These are phyloP conservation scores for Brasilioporus rufonigricans DNA, from an alignment of 768 basidiomycete species.

Conservation along the genomic window DNA sequence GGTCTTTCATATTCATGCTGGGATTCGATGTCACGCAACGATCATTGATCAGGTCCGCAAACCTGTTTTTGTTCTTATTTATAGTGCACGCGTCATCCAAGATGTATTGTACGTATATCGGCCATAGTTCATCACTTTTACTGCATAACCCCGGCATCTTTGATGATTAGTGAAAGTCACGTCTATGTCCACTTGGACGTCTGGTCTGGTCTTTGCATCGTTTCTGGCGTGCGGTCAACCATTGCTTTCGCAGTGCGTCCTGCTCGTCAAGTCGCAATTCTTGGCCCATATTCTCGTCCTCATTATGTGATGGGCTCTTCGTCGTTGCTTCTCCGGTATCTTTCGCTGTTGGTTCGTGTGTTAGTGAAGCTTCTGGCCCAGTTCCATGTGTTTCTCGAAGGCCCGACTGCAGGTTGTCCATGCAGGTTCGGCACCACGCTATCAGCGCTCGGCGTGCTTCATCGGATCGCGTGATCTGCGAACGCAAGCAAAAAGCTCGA, in stretches of 20 bases:
- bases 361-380: background rate
- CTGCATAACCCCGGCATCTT: no score
- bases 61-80: background rate
- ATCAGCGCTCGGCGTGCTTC: conserved; percentile 2
- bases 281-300: background rate
- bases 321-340: background rate
- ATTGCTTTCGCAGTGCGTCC: conserved; percentile 6
- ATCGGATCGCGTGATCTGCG: conserved; percentile 6
- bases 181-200: background rate
- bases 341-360: background rate
- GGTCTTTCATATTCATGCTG: no score
- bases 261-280: conserved; percentile 1
- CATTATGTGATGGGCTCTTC: background rate
- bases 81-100: background rate
- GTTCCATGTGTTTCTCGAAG: background rate
- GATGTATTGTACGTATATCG: background rate
- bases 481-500: conserved; percentile 2
- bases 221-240: conserved; percentile 6
- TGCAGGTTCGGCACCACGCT: conserved; percentile 10
- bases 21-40: no score
- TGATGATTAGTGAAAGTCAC: background rate
- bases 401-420: background rate
- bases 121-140: background rate
- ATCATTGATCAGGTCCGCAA: background rate
- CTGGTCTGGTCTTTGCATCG: background rate